phyloP scores from a whole-genome alignment of 2,329 filamentous ascomycete genomes.

The Colletotrichum cereale region DNA sequence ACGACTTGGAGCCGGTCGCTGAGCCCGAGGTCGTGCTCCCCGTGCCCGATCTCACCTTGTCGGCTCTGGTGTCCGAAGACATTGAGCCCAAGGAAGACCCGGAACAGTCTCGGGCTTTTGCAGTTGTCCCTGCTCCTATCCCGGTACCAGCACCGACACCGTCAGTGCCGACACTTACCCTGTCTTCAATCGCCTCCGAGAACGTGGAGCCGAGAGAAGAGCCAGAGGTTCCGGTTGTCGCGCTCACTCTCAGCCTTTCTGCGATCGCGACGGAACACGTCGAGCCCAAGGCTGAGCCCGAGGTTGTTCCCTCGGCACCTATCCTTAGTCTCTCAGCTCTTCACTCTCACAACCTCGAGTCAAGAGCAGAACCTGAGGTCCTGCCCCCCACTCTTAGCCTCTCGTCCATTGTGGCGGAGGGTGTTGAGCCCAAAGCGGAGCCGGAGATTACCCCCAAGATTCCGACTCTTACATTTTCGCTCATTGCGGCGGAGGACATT shows the following conservation, averaged over 20 bases:
- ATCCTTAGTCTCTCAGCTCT: conserved; percentile 40
- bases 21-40: conserved; percentile 48
- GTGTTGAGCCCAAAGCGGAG: conserved; percentile 47
- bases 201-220: conserved; percentile 50
- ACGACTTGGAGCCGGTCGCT: conserved; percentile 46
- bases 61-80: conserved; percentile 47
- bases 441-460: conserved; percentile 40
- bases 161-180: conserved; percentile 45
- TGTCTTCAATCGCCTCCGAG: conserved; percentile 49
- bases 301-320: conserved; percentile 40
- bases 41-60: conserved; percentile 47
- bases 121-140: conserved; percentile 39
- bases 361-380: conserved; percentile 46
- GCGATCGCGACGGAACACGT: conserved; percentile 51
- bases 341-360: conserved; percentile 36
- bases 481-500: conserved; percentile 46
- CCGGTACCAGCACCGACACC: conserved; percentile 36
- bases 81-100: conserved; percentile 52
- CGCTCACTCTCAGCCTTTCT: conserved; percentile 48
- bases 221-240: conserved; percentile 43
- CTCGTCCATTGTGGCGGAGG: conserved; percentile 50
- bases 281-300: conserved; percentile 49
- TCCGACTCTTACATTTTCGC: conserved; percentile 43
- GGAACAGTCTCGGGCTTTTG: conserved; percentile 37
- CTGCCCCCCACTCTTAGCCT: conserved; percentile 46